These are phyloP conservation scores for Pseudogymnoascus sp. DNA, from an alignment of 2,329 filamentous ascomycete species.

Conservation along the genomic window DNA sequence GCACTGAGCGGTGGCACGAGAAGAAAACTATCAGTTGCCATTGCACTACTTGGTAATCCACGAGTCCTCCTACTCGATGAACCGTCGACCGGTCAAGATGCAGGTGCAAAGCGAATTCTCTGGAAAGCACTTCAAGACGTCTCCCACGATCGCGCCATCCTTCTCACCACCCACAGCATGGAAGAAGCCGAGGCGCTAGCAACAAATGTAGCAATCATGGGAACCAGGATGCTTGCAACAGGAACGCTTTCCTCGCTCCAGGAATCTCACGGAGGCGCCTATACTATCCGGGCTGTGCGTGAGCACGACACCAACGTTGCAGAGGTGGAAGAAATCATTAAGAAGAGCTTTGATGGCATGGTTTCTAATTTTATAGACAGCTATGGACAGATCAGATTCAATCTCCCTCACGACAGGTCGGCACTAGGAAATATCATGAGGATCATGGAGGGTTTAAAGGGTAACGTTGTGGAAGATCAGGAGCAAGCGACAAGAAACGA, in stretches of 20 bases:
- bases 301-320: background rate
- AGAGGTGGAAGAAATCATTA: slow-evolving; percentile 15
- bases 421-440: slow-evolving; percentile 21
- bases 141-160: slow-evolving; percentile 25
- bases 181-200: slow-evolving; percentile 32
- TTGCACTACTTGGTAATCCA: slow-evolving; percentile 29
- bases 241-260: slow-evolving; percentile 21
- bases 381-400: slow-evolving; percentile 22
- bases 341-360: slow-evolving; percentile 15
- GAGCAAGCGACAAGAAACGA: slow-evolving; percentile 3
- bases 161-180: slow-evolving; percentile 33
- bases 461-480: slow-evolving; percentile 13
- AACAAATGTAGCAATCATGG: slow-evolving; percentile 30
- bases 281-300: slow-evolving; percentile 18
- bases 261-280: slow-evolving; percentile 19
- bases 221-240: slow-evolving; percentile 27
- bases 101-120: slow-evolving; percentile 29
- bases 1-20: slow-evolving; percentile 29
- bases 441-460: slow-evolving; percentile 22
- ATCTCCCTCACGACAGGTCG: slow-evolving; percentile 19
- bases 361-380: slow-evolving; percentile 20
- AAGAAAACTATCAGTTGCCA: slow-evolving; percentile 29
- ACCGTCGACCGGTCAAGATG: slow-evolving; percentile 29
- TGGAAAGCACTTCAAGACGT: slow-evolving; percentile 29
- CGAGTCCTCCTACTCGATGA: slow-evolving; percentile 29